phyloP scores from a whole-genome alignment of 192 early-diverging fungal genomes.

The Jimgerdemannia flammicorona region DNA sequence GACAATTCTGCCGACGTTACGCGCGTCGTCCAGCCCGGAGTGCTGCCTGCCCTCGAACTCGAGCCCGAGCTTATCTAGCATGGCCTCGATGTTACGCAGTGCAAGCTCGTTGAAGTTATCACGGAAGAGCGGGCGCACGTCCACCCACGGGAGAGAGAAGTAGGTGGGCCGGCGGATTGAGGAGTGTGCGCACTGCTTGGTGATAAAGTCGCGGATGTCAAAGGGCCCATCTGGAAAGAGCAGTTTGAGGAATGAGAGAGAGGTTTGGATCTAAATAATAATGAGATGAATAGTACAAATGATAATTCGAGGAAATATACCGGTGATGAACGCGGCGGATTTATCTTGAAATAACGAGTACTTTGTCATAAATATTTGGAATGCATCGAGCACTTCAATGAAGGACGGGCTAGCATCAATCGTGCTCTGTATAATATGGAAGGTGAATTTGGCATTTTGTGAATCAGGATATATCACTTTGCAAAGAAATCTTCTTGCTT shows the following conservation, averaged over 20 bases:
- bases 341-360: slow-evolving; percentile 39
- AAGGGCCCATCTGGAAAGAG: slow-evolving; percentile 60
- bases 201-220: slow-evolving; percentile 83
- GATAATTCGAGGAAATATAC: slow-evolving; percentile 5
- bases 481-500: no score
- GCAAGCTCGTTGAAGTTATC: slow-evolving; percentile 44
- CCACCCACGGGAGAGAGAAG: slow-evolving; percentile 57
- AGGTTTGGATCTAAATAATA: not conserved
- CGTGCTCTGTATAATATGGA: slow-evolving; percentile 19
- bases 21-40: slow-evolving; percentile 78
- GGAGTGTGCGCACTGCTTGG: slow-evolving; percentile 63
- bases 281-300: not conserved
- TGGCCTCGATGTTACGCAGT: slow-evolving; percentile 53
- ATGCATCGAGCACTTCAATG: slow-evolving; percentile 41
- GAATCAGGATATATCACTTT: no score
- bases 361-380: slow-evolving; percentile 43
- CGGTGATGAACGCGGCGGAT: slow-evolving; percentile 35
- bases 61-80: slow-evolving; percentile 60
- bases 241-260: not conserved
- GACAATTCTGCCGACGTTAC: slow-evolving; percentile 73
- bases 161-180: slow-evolving; percentile 56
- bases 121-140: slow-evolving; percentile 57
- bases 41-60: slow-evolving; percentile 72
- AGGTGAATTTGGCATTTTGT: no score
- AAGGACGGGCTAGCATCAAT: slow-evolving; percentile 49